Percentiles rank a stretch among this genome's conserved stretches.
These are phyloP conservation scores for Leccinum subspadiceum DNA, from an alignment of 1,284 basidiomycete genomes.

Conservation along the genomic window DNA sequence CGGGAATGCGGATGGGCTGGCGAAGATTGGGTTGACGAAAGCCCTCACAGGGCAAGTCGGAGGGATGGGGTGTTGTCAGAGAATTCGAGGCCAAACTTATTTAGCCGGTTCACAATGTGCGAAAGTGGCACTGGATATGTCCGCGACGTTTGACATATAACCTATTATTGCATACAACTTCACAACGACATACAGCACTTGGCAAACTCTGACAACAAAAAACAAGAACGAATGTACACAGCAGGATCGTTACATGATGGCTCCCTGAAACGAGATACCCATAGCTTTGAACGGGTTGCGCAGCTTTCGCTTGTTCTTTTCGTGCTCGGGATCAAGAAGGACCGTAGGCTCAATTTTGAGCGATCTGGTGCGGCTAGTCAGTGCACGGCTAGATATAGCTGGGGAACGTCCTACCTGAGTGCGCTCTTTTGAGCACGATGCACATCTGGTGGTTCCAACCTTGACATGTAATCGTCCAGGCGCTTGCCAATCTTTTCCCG, in stretches of 20 bases:
- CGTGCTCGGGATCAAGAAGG: conserved; percentile 23
- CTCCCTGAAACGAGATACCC: conserved; percentile 19
- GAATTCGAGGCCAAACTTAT: conserved; percentile 10
- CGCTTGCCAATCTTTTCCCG: conserved; percentile 38
- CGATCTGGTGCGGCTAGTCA: conserved; percentile 23
- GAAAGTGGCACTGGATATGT: conserved; percentile 27
- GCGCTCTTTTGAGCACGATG: conserved; percentile 29
- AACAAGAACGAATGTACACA: background rate
- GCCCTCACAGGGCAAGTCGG: background rate
- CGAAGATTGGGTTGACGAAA: conserved; percentile 6
- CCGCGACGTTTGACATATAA: conserved; percentile 5
- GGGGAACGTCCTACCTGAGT: conserved; percentile 16
- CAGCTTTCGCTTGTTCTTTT: background rate
- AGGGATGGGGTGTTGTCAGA: conserved; percentile 22
- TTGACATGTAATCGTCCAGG: conserved; percentile 23
- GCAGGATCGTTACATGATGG: conserved; percentile 20
- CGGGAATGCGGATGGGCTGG: background rate
- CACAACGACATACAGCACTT: background rate
- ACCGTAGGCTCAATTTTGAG: conserved; percentile 28
- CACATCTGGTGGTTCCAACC: conserved; percentile 19
- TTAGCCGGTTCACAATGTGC: conserved; percentile 29
- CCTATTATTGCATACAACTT: conserved; percentile 7
- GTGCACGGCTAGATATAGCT: background rate
- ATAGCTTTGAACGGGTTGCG: conserved; percentile 11
- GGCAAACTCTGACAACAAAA: background rate